Conservation (phyloP, 345 rosid genomes). For the Cardamine occulta region DNA sequence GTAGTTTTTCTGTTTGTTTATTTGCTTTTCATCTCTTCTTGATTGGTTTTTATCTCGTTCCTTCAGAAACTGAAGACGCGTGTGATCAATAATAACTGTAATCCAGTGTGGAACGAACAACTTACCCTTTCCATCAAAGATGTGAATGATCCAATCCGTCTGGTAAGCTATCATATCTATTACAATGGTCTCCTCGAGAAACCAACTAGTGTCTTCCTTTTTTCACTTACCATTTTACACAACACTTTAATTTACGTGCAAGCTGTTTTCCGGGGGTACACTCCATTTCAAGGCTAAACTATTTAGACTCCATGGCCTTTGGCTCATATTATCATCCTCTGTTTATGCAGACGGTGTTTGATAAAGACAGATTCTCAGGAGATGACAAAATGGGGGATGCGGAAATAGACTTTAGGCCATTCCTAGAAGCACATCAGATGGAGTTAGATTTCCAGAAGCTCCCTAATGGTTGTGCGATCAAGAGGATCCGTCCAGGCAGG, state of each 20-base stretch:
- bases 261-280: not conserved
- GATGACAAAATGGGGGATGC: slow-evolving; percentile 94
- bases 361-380: slow-evolving; percentile 67
- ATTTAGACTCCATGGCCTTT: not conserved
- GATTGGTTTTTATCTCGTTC: not conserved
- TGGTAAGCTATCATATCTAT: slow-evolving; percentile 53
- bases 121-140: slow-evolving; percentile 69
- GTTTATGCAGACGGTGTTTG: slow-evolving; percentile 67
- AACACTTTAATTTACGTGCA: not conserved
- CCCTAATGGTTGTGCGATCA: slow-evolving; percentile 63
- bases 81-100: slow-evolving; percentile 65
- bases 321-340: slow-evolving; percentile 10
- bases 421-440: slow-evolving; percentile 58
- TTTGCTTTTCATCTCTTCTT: not conserved
- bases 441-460: slow-evolving; percentile 51
- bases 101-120: slow-evolving; percentile 87
- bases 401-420: slow-evolving; percentile 61
- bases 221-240: not conserved
- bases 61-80: slow-evolving; percentile 76
- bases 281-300: not conserved
- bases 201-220: not conserved
- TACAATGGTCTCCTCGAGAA: not conserved
- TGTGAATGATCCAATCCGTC: slow-evolving; percentile 52
- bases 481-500: slow-evolving; percentile 57
- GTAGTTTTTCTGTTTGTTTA: slow-evolving; percentile 4